Conservation (phyloP, 2,329 filamentous ascomycete genomes). For the Fusarium sp. region DNA sequence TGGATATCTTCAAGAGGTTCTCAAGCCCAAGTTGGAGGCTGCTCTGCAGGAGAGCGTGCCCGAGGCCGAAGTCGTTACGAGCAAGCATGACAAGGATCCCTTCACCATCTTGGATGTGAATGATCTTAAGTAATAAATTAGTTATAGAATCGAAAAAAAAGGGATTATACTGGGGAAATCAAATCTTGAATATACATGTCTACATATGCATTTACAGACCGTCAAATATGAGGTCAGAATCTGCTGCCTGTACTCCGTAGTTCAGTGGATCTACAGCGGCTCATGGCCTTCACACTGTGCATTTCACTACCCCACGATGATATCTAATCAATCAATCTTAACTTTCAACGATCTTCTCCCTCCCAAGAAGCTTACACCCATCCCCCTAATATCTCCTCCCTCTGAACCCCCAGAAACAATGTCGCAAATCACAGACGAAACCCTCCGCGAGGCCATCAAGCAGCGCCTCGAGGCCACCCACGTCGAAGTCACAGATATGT, state of each 20-base stretch:
- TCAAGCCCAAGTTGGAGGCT: conserved; percentile 74
- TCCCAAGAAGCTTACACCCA: conserved; percentile 6
- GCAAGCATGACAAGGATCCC: conserved; percentile 86
- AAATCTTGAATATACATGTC: background rate
- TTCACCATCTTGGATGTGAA: conserved; percentile 78
- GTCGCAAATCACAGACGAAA: conserved; percentile 78
- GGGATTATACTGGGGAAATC: background rate
- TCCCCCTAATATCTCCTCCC: background rate
- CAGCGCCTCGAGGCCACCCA: conserved; percentile 79
- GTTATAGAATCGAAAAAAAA: background rate
- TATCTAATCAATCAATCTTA: conserved; percentile 56
- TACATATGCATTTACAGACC: background rate
- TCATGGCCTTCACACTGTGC: conserved; percentile 35
- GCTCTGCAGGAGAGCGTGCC: conserved; percentile 65
- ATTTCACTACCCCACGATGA: conserved; percentile 40
- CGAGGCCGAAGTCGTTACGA: conserved; percentile 77
- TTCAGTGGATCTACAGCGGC: background rate
- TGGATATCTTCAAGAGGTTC: conserved; percentile 79
- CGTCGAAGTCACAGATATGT: conserved; percentile 92
- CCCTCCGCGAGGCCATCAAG: conserved; percentile 76
- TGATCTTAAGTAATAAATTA: conserved; percentile 50
- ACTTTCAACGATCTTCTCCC: conserved; percentile 33
- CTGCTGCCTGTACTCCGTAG: background rate
- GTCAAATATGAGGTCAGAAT: background rate
- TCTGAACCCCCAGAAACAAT: conserved; percentile 51